Percentiles rank a stretch among this genome's conserved stretches.
Evolutionary conservation across 352 stramenopile genomes (phyloP).

Genomic region (Globisporangium rhizosaccharum): DNA sequence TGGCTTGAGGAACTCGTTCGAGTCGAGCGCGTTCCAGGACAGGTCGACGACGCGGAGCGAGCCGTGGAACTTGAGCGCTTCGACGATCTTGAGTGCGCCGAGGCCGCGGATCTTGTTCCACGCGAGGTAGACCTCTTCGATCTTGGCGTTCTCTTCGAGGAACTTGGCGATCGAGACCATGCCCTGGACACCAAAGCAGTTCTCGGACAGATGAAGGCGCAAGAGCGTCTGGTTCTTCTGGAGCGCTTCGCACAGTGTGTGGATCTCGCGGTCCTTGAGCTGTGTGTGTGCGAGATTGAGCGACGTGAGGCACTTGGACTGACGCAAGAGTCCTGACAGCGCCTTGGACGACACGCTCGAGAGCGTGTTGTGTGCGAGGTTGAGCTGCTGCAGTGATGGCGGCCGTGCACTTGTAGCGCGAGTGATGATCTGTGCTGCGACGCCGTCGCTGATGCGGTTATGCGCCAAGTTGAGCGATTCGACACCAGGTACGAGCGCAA

Average conservation of each 20-base stretch:
- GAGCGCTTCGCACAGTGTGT: slow-evolving; percentile 68
- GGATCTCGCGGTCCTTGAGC: slow-evolving; percentile 52
- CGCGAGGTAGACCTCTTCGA: slow-evolving; percentile 72
- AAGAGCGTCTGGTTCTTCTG: slow-evolving; percentile 63
- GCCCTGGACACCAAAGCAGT: slow-evolving; percentile 51
- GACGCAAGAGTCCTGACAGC: slow-evolving; percentile 31
- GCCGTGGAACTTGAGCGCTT: slow-evolving; percentile 67
- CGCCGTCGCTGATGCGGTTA: slow-evolving; percentile 64
- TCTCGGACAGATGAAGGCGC: slow-evolving; percentile 67
- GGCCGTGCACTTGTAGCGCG: slow-evolving; percentile 19
- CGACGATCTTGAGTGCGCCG: slow-evolving; percentile 64
- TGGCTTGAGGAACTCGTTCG: slow-evolving; percentile 35
- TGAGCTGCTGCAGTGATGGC: slow-evolving; percentile 44
- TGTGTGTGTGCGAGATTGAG: slow-evolving; percentile 67
- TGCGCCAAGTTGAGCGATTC: slow-evolving; percentile 64
- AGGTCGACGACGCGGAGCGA: slow-evolving; percentile 65
- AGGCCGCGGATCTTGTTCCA: slow-evolving; percentile 73
- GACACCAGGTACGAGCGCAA: slow-evolving; percentile 55
- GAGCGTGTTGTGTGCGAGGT: slow-evolving; percentile 60
- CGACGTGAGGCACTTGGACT: slow-evolving; percentile 45
- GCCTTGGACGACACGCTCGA: slow-evolving; percentile 30
- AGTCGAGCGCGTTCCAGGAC: slow-evolving; percentile 74
- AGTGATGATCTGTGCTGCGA: slow-evolving; percentile 45
- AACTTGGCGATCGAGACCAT: slow-evolving; percentile 66
- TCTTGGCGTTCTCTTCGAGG: slow-evolving; percentile 65